These are phyloP conservation scores for Juncus inflexus DNA, from an alignment of 176 grass and related monocot species.

Conservation along the genomic window DNA sequence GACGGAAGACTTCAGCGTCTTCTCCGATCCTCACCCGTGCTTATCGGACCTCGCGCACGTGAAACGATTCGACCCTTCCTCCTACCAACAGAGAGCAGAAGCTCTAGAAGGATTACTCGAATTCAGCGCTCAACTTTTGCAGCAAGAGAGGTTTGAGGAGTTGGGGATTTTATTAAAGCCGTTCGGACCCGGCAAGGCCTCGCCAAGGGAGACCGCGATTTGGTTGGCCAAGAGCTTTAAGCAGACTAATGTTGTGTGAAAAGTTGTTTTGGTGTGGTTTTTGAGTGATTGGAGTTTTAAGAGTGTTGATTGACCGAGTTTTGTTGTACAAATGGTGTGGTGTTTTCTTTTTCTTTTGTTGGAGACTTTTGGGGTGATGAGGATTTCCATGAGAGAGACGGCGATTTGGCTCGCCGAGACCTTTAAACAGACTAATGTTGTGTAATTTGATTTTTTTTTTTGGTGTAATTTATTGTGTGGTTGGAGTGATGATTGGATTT, in stretches of 20 bases:
- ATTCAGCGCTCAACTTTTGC: conserved; percentile 86
- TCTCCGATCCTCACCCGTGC: conserved; percentile 34
- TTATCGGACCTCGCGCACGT: conserved; percentile 55
- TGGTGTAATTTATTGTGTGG: too few species aligned
- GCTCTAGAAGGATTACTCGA: conserved; percentile 90
- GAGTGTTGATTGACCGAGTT: background rate
- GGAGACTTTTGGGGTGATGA: conserved; percentile 75
- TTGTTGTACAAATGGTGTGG: conserved; percentile 5
- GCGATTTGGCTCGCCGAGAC: conserved; percentile 91
- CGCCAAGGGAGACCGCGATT: conserved; percentile 90
- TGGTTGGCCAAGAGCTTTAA: conserved; percentile 94
- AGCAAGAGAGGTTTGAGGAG: conserved; percentile 81
- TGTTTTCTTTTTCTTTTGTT: background rate
- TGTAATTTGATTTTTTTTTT: too few species aligned
- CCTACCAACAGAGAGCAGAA: conserved; percentile 77
- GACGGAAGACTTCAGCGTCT: conserved; percentile 31
- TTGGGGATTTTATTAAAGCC: conserved; percentile 72
- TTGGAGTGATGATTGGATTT: too few species aligned
- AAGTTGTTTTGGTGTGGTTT: background rate
- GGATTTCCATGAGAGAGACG: conserved; percentile 74
- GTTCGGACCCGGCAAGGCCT: conserved; percentile 76
- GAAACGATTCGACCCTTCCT: conserved; percentile 60
- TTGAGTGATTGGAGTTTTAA: background rate
- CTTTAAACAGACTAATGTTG: conserved; percentile 47
- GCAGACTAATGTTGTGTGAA: conserved; percentile 38